phyloP scores from a whole-genome alignment of 2,329 filamentous ascomycete genomes.

The Verticillium nubilum region DNA sequence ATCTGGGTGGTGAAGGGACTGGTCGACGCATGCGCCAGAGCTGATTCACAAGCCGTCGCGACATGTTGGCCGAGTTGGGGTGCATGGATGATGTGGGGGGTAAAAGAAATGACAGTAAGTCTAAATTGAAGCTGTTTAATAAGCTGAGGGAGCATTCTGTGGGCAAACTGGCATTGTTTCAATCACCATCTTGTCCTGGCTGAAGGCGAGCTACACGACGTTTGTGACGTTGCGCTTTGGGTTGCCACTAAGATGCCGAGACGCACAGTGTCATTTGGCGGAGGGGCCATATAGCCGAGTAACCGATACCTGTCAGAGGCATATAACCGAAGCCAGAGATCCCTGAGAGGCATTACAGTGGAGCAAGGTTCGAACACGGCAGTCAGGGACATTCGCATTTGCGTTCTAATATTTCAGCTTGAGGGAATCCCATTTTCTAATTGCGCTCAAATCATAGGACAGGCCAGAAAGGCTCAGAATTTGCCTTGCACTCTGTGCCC shows the following conservation, averaged over 20 bases:
- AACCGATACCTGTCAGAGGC: background rate
- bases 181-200: too few species aligned
- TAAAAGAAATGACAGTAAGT: background rate
- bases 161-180: too few species aligned
- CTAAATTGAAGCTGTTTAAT: background rate
- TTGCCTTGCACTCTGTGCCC: slow-evolving; percentile 37
- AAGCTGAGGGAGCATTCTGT: too few species aligned
- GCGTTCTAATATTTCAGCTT: too few species aligned
- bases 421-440: too few species aligned
- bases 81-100: background rate
- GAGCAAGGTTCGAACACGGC: too few species aligned
- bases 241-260: background rate
- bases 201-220: too few species aligned
- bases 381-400: too few species aligned
- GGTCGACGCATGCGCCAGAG: background rate
- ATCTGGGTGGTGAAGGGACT: background rate
- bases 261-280: background rate
- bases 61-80: background rate
- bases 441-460: too few species aligned
- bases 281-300: background rate
- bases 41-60: background rate
- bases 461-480: background rate
- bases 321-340: background rate
- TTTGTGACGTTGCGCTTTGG: background rate
- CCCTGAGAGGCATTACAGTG: too few species aligned